Percentiles rank a stretch among this genome's conserved stretches.
Evolutionary conservation across 495 filamentous ascomycete species (phyloP).

Genomic region (Penicilliopsis zonata): DNA sequence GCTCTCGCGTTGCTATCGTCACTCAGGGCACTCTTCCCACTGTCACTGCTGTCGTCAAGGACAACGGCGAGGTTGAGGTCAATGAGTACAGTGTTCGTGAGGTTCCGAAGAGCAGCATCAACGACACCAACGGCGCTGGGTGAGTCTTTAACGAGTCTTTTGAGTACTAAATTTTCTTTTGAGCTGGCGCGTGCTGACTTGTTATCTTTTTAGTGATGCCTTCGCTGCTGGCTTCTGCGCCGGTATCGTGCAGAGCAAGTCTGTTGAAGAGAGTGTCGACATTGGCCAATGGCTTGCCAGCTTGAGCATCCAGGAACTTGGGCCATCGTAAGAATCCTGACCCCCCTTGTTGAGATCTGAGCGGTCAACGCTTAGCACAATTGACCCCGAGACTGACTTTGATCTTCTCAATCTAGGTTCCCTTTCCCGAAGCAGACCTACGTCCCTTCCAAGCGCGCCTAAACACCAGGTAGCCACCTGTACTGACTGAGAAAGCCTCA

Average conservation of each 20-base stretch:
- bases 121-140: constrained; percentile 93
- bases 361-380: no score
- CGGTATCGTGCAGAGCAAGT: constrained; percentile 73
- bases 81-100: constrained; percentile 69
- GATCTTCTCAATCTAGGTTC: constrained; percentile 39
- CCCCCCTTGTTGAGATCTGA: no score
- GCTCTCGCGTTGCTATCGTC: constrained; percentile 72
- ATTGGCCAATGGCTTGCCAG: constrained; percentile 93
- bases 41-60: constrained; percentile 54
- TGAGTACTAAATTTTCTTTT: background rate
- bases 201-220: constrained; percentile 53
- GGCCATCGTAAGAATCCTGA: constrained; percentile 69
- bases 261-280: constrained; percentile 62
- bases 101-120: constrained; percentile 63
- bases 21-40: constrained; percentile 91
- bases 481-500: background rate
- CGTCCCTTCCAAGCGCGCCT: constrained; percentile 27
- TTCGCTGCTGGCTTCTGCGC: constrained; percentile 92
- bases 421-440: constrained; percentile 79
- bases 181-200: constrained; percentile 6
- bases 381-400: constrained; percentile 1
- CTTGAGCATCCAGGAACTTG: constrained; percentile 83
- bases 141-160: constrained; percentile 21
- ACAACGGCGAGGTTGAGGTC: constrained; percentile 50
- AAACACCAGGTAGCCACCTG: no score